Percentiles rank a stretch among this genome's conserved stretches.
Conservation (phyloP, 116 monocot genomes). For the Cymodocea nodosa region DNA sequence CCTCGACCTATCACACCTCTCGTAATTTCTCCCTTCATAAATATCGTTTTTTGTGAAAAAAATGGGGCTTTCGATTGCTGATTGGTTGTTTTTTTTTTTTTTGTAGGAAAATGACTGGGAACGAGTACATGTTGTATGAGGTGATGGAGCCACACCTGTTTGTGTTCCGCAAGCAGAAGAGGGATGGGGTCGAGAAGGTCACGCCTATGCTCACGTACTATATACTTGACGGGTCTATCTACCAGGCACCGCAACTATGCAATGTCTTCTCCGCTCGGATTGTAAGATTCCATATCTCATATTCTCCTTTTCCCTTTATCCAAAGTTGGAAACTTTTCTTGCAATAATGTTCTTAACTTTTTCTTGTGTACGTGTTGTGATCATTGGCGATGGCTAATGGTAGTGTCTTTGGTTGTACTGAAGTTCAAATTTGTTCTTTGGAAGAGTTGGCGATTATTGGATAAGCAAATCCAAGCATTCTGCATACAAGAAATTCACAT, state of each 20-base stretch:
- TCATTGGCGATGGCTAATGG: no score
- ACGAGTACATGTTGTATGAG: conserved; percentile 79
- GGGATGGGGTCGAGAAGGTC: conserved; percentile 86
- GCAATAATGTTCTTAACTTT: neutral
- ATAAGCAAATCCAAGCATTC: no score
- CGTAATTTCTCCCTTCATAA: conserved; percentile 22
- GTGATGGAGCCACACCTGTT: conserved; percentile 95
- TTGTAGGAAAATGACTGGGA: conserved; percentile 91
- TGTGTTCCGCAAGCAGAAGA: conserved; percentile 90
- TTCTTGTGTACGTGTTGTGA: no score
- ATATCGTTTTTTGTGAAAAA: neutral
- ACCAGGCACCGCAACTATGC: conserved; percentile 88
- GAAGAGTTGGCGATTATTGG: no score
- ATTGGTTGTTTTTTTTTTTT: neutral
- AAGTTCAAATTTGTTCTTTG: no score
- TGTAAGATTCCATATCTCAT: conserved; percentile 28
- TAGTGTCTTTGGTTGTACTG: no score
- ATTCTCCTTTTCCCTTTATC: neutral
- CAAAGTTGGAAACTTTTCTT: neutral
- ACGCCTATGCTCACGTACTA: conserved; percentile 78
- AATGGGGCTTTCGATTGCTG: neutral
- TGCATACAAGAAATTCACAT: no score
- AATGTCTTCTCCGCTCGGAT: conserved; percentile 83
- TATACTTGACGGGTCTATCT: conserved; percentile 89
- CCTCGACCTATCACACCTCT: conserved; percentile 81